These are phyloP conservation scores for Fonsecaea nubica DNA, from an alignment of 2,329 filamentous ascomycete genomes.

Conservation along the genomic window DNA sequence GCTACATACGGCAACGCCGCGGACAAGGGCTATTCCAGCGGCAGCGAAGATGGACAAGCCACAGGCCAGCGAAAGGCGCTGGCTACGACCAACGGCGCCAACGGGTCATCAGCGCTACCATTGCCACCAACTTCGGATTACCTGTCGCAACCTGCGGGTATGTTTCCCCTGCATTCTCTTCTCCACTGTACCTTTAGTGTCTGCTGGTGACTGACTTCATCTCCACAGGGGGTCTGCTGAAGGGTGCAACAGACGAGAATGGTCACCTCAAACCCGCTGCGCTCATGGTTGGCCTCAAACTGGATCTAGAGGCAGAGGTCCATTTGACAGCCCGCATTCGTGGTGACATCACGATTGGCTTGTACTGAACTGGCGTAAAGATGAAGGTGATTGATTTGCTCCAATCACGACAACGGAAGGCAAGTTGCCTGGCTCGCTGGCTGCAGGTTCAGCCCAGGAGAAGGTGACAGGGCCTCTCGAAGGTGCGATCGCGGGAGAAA, in stretches of 20 bases:
- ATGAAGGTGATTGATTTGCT: not conserved
- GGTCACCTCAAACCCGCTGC: slow-evolving; percentile 65
- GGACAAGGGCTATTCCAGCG: slow-evolving; percentile 44
- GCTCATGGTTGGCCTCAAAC: slow-evolving; percentile 67
- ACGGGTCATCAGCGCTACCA: slow-evolving; percentile 27
- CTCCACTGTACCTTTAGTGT: not conserved
- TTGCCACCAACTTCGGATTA: slow-evolving; percentile 48
- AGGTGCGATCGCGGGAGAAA: not conserved
- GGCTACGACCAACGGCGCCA: slow-evolving; percentile 7
- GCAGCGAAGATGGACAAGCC: slow-evolving; percentile 52
- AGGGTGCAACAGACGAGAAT: slow-evolving; percentile 55
- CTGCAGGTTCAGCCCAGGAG: slow-evolving; percentile 1
- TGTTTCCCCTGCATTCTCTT: slow-evolving; percentile 12
- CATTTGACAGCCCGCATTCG: slow-evolving; percentile 66
- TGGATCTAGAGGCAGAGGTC: slow-evolving; percentile 68
- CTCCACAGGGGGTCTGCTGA: slow-evolving; percentile 59
- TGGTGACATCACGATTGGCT: slow-evolving; percentile 66
- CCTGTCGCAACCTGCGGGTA: slow-evolving; percentile 49
- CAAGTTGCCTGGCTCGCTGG: not conserved
- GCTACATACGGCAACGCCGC: slow-evolving; percentile 33
- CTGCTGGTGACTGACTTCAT: not conserved
- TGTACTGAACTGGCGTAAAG: slow-evolving; percentile 53
- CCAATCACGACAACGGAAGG: not conserved
- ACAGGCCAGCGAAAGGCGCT: slow-evolving; percentile 43
- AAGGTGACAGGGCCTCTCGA: not conserved